These are phyloP conservation scores for Psilocybe cubensis DNA, from an alignment of 768 basidiomycete species.

Conservation along the genomic window DNA sequence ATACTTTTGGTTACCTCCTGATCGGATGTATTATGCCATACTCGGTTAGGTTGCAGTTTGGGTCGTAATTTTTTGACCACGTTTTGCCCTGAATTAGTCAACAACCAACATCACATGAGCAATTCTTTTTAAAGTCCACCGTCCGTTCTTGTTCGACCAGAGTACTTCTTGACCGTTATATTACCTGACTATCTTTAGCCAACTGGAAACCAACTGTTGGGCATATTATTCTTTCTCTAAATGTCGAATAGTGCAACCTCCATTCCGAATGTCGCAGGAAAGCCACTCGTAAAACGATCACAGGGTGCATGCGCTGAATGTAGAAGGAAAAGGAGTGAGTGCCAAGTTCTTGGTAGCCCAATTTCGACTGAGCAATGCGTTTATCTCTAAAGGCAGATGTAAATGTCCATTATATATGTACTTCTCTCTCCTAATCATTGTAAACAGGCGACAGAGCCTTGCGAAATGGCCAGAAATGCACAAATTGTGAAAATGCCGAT, in stretches of 20 bases:
- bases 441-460: conserved; percentile 70
- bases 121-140: too few species aligned
- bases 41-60: too few species aligned
- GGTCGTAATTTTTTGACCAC: too few species aligned
- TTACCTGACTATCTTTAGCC: too few species aligned
- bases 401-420: background rate
- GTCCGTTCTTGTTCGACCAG: too few species aligned
- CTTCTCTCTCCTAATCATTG: background rate
- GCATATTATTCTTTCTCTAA: background rate
- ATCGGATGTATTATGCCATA: too few species aligned
- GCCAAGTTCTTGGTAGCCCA: too few species aligned
- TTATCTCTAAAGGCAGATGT: background rate
- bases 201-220: background rate
- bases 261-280: background rate
- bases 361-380: too few species aligned
- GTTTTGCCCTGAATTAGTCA: too few species aligned
- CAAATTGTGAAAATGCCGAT: conserved; percentile 53
- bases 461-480: conserved; percentile 54
- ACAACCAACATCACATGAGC: too few species aligned
- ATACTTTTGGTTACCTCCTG: too few species aligned
- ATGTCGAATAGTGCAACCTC: background rate
- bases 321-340: background rate
- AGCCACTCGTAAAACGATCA: background rate
- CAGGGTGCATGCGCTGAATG: background rate
- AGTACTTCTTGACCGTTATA: too few species aligned